Conservation (phyloP, 2,329 filamentous ascomycete species). For the Monilinia fructigena region DNA sequence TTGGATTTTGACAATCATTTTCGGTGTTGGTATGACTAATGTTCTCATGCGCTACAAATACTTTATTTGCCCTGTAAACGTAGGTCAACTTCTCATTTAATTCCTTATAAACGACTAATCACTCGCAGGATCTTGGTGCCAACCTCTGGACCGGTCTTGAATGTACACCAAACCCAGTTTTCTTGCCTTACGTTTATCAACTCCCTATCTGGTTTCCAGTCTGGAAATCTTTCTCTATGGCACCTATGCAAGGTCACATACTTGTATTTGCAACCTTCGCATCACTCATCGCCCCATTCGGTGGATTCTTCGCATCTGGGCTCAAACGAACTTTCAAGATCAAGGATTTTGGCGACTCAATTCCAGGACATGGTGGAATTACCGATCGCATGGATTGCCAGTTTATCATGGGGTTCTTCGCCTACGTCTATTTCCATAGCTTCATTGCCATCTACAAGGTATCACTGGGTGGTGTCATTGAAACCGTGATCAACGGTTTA, state of each 20-base stretch:
- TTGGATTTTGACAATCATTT: constrained; percentile 91
- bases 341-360: constrained; percentile 98
- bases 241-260: constrained; percentile 92
- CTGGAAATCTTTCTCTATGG: constrained; percentile 69
- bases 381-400: constrained; percentile 99
- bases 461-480: constrained; percentile 81
- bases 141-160: constrained; percentile 89
- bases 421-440: constrained; percentile 97
- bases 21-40: constrained; percentile 78
- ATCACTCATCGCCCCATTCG: constrained; percentile 94
- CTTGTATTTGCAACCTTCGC: constrained; percentile 89
- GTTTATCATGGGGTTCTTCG: constrained; percentile 99
- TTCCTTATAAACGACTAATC: constrained; percentile 25
- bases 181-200: constrained; percentile 72
- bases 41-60: constrained; percentile 88
- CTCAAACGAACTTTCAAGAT: constrained; percentile 99
- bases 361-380: constrained; percentile 95
- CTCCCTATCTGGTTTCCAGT: constrained; percentile 72
- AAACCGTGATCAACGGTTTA: constrained; percentile 87
- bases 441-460: constrained; percentile 91
- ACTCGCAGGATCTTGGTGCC: constrained; percentile 71
- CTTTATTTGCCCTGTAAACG: constrained; percentile 96
- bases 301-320: constrained; percentile 96
- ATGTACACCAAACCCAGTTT: constrained; percentile 89
- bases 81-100: constrained; percentile 42